Evolutionary conservation across 805 yeast genomes (phyloP).

Genomic region (Diddensiella santjacobensis): DNA sequence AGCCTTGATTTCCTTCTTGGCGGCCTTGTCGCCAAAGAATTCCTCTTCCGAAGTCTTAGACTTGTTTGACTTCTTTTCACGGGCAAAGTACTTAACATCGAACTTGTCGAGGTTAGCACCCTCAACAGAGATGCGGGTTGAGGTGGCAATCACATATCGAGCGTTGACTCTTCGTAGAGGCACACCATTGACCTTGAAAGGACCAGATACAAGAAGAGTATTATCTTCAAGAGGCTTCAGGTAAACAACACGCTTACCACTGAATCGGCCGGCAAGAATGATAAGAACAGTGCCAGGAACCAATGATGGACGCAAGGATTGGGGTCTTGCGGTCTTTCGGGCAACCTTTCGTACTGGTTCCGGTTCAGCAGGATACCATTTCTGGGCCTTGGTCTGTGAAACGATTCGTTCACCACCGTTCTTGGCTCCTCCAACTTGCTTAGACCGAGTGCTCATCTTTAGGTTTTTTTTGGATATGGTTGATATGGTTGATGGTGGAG

Average conservation of each 20-base stretch:
- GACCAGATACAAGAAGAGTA: conserved; percentile 96
- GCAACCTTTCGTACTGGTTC: conserved; percentile 81
- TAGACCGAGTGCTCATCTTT: conserved; percentile 32
- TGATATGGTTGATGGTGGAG: too few species aligned
- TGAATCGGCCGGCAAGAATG: conserved; percentile 98
- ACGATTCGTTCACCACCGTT: conserved; percentile 36
- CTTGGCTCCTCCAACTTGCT: conserved; percentile 36
- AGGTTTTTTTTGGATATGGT: neutral
- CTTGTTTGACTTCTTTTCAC: conserved; percentile 79
- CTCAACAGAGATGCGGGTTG: conserved; percentile 80
- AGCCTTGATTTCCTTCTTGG: conserved; percentile 84
- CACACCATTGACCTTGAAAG: conserved; percentile 99
- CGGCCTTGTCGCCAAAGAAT: conserved; percentile 73
- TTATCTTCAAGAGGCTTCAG: conserved; percentile 96
- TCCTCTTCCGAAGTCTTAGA: conserved; percentile 75
- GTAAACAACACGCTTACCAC: conserved; percentile 99
- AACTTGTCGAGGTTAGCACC: conserved; percentile 85
- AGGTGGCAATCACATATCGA: conserved; percentile 98
- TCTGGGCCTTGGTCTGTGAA: conserved; percentile 47
- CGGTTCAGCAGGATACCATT: conserved; percentile 85
- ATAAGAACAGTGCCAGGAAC: conserved; percentile 98
- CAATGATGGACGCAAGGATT: conserved; percentile 90
- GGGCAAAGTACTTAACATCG: conserved; percentile 92
- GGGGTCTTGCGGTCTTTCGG: conserved; percentile 90
- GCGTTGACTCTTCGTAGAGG: conserved; percentile 99